Percentiles rank a stretch among this genome's conserved stretches.
These are phyloP conservation scores for Helicosporidium sp. DNA, from an alignment of 139 green algal species.

Conservation along the genomic window DNA sequence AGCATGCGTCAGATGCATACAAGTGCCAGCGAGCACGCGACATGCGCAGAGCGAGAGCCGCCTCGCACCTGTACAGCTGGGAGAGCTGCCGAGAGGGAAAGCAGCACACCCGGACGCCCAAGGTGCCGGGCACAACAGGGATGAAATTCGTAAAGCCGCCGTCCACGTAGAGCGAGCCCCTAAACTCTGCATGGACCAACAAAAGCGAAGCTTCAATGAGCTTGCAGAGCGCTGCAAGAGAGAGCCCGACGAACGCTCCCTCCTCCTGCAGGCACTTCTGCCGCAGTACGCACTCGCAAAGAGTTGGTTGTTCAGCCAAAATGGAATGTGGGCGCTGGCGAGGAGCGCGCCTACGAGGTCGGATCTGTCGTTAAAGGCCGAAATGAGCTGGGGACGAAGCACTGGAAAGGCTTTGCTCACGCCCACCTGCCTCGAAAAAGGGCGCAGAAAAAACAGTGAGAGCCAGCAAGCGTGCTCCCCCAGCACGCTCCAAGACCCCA, in stretches of 20 bases:
- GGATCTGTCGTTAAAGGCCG: conserved; percentile 34
- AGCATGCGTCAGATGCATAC: too few relatives aligned
- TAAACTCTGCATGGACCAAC: conserved; percentile 32
- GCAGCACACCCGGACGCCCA: conserved; percentile 36
- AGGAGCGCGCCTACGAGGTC: conserved; percentile 58
- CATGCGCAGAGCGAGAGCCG: too few relatives aligned
- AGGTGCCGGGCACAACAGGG: conserved; percentile 25
- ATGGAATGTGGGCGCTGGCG: conserved; percentile 58
- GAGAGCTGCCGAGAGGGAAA: conserved; percentile 30
- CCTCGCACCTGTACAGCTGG: conserved; percentile 6
- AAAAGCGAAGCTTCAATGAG: too few relatives aligned
- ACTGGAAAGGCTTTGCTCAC: conserved; percentile 24
- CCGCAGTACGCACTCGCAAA: conserved; percentile 1
- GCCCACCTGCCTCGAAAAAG: conserved; percentile 11
- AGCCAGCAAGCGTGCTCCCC: too few relatives aligned
- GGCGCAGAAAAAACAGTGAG: not conserved
- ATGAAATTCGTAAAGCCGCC: conserved; percentile 73
- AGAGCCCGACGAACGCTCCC: too few relatives aligned
- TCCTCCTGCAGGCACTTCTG: too few relatives aligned
- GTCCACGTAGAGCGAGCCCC: conserved; percentile 32
- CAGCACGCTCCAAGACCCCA: too few relatives aligned
- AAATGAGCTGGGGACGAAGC: conserved; percentile 24
- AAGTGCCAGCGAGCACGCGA: too few relatives aligned
- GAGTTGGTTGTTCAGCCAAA: conserved; percentile 8
- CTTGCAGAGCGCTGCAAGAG: too few relatives aligned